Percentiles rank a stretch among this genome's conserved stretches.
These are phyloP conservation scores for Diaporthe batatas DNA, from an alignment of 2,329 filamentous ascomycete genomes.

Conservation along the genomic window DNA sequence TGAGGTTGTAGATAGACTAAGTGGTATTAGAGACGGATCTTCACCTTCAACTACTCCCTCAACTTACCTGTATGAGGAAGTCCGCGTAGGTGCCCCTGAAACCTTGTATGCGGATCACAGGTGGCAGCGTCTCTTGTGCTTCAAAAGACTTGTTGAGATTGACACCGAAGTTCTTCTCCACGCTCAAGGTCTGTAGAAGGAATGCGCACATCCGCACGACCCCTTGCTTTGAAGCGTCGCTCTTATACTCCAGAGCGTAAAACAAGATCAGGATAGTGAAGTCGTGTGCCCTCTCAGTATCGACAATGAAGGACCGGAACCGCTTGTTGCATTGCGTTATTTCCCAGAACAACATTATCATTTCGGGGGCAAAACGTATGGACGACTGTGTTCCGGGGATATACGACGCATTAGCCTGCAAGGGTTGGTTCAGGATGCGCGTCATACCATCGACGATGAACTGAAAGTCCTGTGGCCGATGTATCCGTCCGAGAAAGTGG, in stretches of 20 bases:
- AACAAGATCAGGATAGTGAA: conserved; percentile 92
- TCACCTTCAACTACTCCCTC: not conserved
- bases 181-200: conserved; percentile 92
- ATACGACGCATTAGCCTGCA: conserved; percentile 90
- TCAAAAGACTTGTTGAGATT: conserved; percentile 92
- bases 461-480: conserved; percentile 96
- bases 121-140: conserved; percentile 87
- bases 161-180: conserved; percentile 89
- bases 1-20: conserved; percentile 90
- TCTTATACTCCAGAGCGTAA: conserved; percentile 91
- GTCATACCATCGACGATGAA: conserved; percentile 97
- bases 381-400: conserved; percentile 86
- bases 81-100: conserved; percentile 95
- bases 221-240: conserved; percentile 88
- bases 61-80: conserved; percentile 86
- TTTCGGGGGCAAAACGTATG: conserved; percentile 91
- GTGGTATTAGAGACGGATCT: conserved; percentile 49
- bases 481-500: conserved; percentile 89
- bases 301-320: conserved; percentile 96
- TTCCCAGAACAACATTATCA: conserved; percentile 98
- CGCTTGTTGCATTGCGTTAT: conserved; percentile 96
- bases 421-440: conserved; percentile 89
- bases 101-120: conserved; percentile 82
- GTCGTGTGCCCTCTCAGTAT: conserved; percentile 92
- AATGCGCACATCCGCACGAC: conserved; percentile 98